phyloP scores from a whole-genome alignment of 257 asterid species.

The Rubia yunnanensis region DNA sequence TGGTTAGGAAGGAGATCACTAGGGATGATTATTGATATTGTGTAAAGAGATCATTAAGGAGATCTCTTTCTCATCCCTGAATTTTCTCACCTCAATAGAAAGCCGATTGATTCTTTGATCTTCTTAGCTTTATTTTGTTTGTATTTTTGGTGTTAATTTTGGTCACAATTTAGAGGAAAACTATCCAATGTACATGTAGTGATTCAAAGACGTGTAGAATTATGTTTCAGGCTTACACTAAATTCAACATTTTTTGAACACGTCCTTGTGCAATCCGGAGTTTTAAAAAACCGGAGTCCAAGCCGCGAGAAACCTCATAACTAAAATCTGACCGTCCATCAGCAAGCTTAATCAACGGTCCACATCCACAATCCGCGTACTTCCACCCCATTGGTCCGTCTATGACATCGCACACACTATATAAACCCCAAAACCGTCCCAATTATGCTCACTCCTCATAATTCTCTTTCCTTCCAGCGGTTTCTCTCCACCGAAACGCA shows the following conservation, averaged over 20 bases:
- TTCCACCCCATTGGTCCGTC: constrained; percentile 21
- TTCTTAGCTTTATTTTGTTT: too few species aligned
- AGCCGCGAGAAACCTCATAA: not conserved
- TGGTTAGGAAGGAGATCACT: too few species aligned
- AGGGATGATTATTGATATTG: too few species aligned
- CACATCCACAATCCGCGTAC: constrained; percentile 24
- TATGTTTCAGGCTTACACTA: not conserved
- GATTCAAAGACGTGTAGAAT: not conserved
- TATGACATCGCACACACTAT: constrained; percentile 19
- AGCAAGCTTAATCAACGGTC: constrained; percentile 27
- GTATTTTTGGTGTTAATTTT: too few species aligned
- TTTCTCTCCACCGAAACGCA: not conserved
- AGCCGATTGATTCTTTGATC: too few species aligned
- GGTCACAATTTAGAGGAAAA: not conserved
- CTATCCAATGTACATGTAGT: too few species aligned
- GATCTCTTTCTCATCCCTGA: too few species aligned
- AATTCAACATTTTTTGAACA: not conserved
- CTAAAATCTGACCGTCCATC: constrained; percentile 28
- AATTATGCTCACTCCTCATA: not conserved
- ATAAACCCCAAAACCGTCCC: constrained; percentile 20
- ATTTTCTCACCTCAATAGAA: too few species aligned
- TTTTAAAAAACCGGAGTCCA: not conserved
- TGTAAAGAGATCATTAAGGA: too few species aligned
- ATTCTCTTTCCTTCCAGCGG: not conserved
- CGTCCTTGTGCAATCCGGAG: not conserved